Evolutionary conservation across 2,329 filamentous ascomycete species (phyloP), one percentile per base, ranked within the genome.

Genomic region (Curvularia lunata): DNA sequence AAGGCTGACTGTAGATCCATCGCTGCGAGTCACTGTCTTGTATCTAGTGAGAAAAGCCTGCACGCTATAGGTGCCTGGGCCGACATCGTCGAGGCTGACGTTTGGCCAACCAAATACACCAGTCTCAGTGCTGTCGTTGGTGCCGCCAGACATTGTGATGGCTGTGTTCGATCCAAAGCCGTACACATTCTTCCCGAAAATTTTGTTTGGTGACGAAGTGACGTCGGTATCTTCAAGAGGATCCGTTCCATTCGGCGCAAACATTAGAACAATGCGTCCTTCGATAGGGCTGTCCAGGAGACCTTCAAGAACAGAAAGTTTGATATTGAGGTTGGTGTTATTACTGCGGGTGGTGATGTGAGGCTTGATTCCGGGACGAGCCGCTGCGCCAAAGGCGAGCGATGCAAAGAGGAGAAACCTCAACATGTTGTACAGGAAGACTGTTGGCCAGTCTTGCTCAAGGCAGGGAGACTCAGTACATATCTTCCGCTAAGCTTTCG

Each of bases 131-230:
- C 58, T 64, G 9, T 54, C 30, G 7, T 65, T 69, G 49, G 59
- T 68, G 42, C 73, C 73, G 12, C 70, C 71, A n/a, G 68, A 66
- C 1, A 78, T 56, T 1, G 51, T 65, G 13, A 74, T 53, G 0
- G 62, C 54, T 10, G 63, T 50, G 7, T 56, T 57, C 8, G 60
- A 30, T 5, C 61, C 56, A 45, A 77, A 65, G 16, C 62, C 54
- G 60, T 63, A 72, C 4, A 77, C 75, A 45, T 77, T 77, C 58
- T 75, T 68, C 38, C 76, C 76, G 54, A 72, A 78, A 48, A 78
- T 74, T n/a, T 66, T 60, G 56, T 77, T 70, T 0, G 71, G 70
- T 0, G 74, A 73, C 3, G 70, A 69, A 1, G 67, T 69, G 32
- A 77, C 74, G 52, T 77, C 76, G 5, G 69, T 75, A 40, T 77